Evolutionary conservation across 495 filamentous ascomycete species (phyloP).

Genomic region (Lasiosphaeria miniovina): DNA sequence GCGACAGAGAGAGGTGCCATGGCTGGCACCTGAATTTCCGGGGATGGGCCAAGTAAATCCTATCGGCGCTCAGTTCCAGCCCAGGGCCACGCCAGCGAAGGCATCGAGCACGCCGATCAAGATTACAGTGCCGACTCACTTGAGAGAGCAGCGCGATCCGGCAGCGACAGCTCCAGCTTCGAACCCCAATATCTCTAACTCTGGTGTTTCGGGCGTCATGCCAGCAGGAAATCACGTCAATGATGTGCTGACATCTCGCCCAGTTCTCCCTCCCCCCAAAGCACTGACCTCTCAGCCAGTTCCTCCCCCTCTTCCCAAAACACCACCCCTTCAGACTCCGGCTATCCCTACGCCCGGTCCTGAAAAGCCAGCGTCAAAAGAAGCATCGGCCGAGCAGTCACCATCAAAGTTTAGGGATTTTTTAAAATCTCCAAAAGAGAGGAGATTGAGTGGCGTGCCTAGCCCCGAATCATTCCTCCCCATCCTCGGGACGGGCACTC

Average conservation of each 20-base stretch:
- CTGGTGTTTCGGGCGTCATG: too few species aligned
- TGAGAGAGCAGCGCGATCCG: conserved; percentile 6
- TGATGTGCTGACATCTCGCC: too few species aligned
- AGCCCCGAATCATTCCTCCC: not conserved
- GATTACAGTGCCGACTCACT: conserved; percentile 11
- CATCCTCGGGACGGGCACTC: conserved; percentile 8
- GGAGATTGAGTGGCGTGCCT: not conserved
- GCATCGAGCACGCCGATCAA: conserved; percentile 11
- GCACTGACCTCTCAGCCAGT: not conserved
- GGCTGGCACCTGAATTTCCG: not conserved
- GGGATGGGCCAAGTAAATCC: conserved; percentile 3
- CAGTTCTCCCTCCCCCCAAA: not conserved
- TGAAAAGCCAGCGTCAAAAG: conserved; percentile 3
- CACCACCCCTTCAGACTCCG: not conserved
- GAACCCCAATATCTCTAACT: not conserved
- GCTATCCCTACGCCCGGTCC: not conserved
- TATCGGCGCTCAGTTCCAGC: conserved; percentile 15
- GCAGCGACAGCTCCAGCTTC: not conserved
- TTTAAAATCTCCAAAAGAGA: not conserved
- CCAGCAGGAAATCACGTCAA: too few species aligned
- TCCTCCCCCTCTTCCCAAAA: not conserved
- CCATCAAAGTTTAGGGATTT: conserved; percentile 1
- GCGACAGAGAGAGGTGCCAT: not conserved
- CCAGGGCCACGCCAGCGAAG: not conserved
- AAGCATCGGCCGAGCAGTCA: not conserved